These are phyloP conservation scores for Vitis rotundifolia DNA, from an alignment of 164 flowering plant genomes.

Conservation along the genomic window DNA sequence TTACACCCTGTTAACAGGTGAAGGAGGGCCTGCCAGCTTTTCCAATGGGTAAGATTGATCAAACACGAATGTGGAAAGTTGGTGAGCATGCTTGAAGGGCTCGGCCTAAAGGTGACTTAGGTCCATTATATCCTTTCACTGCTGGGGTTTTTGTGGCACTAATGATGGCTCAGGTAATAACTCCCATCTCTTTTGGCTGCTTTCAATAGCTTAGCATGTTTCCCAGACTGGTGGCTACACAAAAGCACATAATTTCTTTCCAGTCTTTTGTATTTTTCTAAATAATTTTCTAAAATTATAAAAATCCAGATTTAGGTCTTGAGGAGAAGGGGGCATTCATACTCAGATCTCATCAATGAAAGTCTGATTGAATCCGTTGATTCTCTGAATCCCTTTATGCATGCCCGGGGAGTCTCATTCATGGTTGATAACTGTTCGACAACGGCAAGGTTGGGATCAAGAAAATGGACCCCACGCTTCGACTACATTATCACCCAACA, in stretches of 20 bases:
- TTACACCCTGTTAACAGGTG: slow-evolving; percentile 46
- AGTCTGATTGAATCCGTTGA: slow-evolving; percentile 93
- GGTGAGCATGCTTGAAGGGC: slow-evolving; percentile 74
- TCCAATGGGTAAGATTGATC: slow-evolving; percentile 97
- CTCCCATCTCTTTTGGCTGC: too few species aligned
- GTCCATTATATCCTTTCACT: slow-evolving; percentile 85
- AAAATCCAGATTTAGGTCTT: slow-evolving; percentile 70
- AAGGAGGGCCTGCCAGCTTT: slow-evolving; percentile 94
- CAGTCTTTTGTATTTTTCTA: too few species aligned
- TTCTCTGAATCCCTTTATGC: slow-evolving; percentile 96
- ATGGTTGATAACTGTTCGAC: slow-evolving; percentile 99
- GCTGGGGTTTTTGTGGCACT: slow-evolving; percentile 92
- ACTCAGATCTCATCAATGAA: slow-evolving; percentile 93
- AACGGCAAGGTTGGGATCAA: slow-evolving; percentile 85
- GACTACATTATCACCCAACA: slow-evolving; percentile 91
- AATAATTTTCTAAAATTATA: background rate
- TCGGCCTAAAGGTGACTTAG: slow-evolving; percentile 80
- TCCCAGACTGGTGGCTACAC: too few species aligned
- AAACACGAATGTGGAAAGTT: slow-evolving; percentile 97
- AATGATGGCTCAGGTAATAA: slow-evolving; percentile 96
- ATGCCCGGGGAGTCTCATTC: slow-evolving; percentile 91
- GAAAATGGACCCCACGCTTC: slow-evolving; percentile 97
- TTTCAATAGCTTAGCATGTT: too few species aligned
- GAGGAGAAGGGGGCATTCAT: slow-evolving; percentile 94
- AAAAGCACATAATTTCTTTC: too few species aligned